Base-by-base conservation (phyloP, 352 stramenopile genomes). In the Phytophthora aleatoria region DNA sequence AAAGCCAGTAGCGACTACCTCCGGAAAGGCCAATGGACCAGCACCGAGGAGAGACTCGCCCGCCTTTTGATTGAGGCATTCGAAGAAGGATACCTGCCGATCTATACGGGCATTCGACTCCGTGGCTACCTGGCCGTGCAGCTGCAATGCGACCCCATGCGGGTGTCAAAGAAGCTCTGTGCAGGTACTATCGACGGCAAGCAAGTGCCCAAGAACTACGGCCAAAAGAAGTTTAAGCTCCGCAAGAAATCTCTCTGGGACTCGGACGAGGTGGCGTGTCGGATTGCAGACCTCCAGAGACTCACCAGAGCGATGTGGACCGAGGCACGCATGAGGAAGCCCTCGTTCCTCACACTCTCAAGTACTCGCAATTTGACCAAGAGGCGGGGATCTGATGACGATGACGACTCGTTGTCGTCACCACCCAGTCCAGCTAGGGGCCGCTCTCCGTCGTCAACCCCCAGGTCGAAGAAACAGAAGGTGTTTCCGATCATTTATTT, bases 401-500 rank as follows among this genome's bases (percentile, higher is more conserved):
- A 86, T 11, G 43, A 61, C 2, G 61, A 73, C 4, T 31, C 39
- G 0, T 3, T 30, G 8, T 36, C 58, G 24, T 68, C 57, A 12
- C 64, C 62, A 2, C 20, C 56, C 2, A 81, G 53, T 28, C 73
- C 73, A 35, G 69, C 57, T 12, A 69, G 64, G 33, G 68, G 67
- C 10, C 39, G 76, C 31, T 74, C 60, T 1, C 68, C 76, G 10
- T 64, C 69, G 4, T 66, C 66, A n/a, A 80, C 72, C 3, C 50
- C 54, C 53, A 77, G 72, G 39, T 47, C 63, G 5, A 86, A 82
- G 70, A 82, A 79, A 33, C 76, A 86, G n/a, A 83, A 84, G 33
- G 74, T 83, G 42, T 83, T 92, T 36, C 83, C 83, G 6, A 90
- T 92, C 70, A 90, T 92, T 57, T 92, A 92, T 76, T 84, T 92